A percentile compares a stretch with the other conserved stretches of the same genome.
Conservation (phyloP, 306 rosid genomes). For the Hippophae gyantsensis region DNA sequence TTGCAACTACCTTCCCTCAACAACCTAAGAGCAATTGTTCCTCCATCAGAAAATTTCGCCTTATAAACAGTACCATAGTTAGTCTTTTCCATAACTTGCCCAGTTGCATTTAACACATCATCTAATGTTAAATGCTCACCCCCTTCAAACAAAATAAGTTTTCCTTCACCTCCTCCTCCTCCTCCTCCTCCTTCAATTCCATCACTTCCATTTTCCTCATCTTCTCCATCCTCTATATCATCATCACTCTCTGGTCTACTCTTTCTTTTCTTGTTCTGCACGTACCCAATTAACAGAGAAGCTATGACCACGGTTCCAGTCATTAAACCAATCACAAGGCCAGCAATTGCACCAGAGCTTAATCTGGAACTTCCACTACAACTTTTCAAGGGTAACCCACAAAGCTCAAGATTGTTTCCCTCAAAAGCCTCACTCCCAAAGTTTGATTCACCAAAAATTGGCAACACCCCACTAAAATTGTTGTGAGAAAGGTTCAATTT, state of each 20-base stretch:
- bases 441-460: conserved; percentile 48
- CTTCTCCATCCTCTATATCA: conserved; percentile 73
- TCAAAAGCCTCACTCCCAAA: conserved; percentile 72
- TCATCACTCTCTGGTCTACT: conserved; percentile 65
- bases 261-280: conserved; percentile 78
- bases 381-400: conserved; percentile 80
- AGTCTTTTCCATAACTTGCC: conserved; percentile 96
- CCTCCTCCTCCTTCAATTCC: conserved; percentile 2
- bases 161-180: conserved; percentile 60
- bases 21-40: conserved; percentile 76
- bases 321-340: conserved; percentile 83
- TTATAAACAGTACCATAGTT: conserved; percentile 90
- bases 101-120: conserved; percentile 93
- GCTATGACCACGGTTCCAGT: conserved; percentile 83
- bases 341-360: conserved; percentile 95
- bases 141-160: conserved; percentile 81
- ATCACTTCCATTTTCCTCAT: conserved; percentile 28
- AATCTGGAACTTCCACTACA: conserved; percentile 47
- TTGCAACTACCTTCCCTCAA: conserved; percentile 92
- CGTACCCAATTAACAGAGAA: conserved; percentile 74
- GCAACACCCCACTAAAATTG: conserved; percentile 81
- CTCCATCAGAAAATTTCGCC: conserved; percentile 94
- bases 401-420: conserved; percentile 65
- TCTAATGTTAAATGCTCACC: conserved; percentile 92
- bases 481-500: conserved; percentile 81